A percentile compares a stretch with the other conserved stretches of the same genome.
Evolutionary conservation across 2,329 filamentous ascomycete genomes (phyloP).

Genomic region (Monosporascus sp.): DNA sequence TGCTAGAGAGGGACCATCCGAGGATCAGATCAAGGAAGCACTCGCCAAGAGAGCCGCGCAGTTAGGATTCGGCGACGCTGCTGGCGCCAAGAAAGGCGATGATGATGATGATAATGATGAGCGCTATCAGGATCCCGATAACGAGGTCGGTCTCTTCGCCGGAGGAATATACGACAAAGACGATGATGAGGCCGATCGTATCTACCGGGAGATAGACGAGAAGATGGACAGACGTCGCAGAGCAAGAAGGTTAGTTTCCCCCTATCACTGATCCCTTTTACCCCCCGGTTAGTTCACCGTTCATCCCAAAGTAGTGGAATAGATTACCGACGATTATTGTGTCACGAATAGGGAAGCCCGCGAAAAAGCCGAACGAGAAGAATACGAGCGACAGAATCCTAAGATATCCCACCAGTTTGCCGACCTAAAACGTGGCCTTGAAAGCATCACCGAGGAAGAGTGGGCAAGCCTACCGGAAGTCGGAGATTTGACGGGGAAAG

Average conservation of each 20-base stretch:
- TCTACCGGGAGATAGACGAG: slow-evolving; percentile 94
- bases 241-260: slow-evolving; percentile 70
- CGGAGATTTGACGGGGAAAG: slow-evolving; percentile 92
- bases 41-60: slow-evolving; percentile 88
- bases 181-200: slow-evolving; percentile 93
- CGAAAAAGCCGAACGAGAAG: slow-evolving; percentile 83
- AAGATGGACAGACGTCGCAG: slow-evolving; percentile 90
- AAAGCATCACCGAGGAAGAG: slow-evolving; percentile 86
- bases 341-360: slow-evolving; percentile 79
- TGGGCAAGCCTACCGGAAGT: slow-evolving; percentile 96
- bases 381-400: slow-evolving; percentile 95
- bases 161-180: slow-evolving; percentile 95
- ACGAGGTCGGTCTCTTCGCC: slow-evolving; percentile 92
- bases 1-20: slow-evolving; percentile 88
- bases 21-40: slow-evolving; percentile 97
- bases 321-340: slow-evolving; percentile 69
- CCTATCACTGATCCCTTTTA: slow-evolving; percentile 14
- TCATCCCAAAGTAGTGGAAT: slow-evolving; percentile 57
- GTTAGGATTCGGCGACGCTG: slow-evolving; percentile 61
- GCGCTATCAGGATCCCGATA: slow-evolving; percentile 92
- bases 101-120: slow-evolving; percentile 71
- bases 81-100: slow-evolving; percentile 58
- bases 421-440: slow-evolving; percentile 85
- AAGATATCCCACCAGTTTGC: slow-evolving; percentile 98
- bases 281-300: slow-evolving; percentile 60